phyloP scores from a whole-genome alignment of 2,329 filamentous ascomycete genomes.

The Cercospora sp. region DNA sequence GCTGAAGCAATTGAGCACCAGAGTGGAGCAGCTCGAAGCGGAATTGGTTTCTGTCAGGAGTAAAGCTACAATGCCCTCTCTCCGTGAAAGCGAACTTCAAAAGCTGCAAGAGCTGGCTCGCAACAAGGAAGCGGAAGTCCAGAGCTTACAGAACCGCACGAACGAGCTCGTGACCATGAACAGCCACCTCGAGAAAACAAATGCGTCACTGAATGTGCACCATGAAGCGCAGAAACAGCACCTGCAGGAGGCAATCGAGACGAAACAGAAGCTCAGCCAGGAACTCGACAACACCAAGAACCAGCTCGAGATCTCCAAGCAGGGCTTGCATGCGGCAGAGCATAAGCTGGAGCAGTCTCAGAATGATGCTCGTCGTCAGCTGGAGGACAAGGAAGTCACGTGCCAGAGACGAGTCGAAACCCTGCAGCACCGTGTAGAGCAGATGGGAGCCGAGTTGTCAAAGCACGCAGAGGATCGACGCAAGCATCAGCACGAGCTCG shows the following conservation, averaged over 20 bases:
- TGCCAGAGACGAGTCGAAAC: slow-evolving; percentile 6
- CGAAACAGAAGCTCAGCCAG: background rate
- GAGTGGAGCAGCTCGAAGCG: slow-evolving; percentile 10
- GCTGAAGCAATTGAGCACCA: slow-evolving; percentile 15
- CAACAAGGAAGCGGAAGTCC: background rate
- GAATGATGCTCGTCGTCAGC: background rate
- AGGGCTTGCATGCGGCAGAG: background rate
- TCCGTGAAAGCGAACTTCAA: background rate
- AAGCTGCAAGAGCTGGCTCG: background rate
- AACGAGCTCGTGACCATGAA: background rate
- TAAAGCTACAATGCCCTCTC: background rate
- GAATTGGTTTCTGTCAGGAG: slow-evolving; percentile 7
- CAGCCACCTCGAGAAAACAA: background rate
- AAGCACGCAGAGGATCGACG: background rate
- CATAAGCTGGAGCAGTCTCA: background rate
- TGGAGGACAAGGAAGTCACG: background rate
- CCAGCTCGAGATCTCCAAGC: background rate
- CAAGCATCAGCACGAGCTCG: background rate
- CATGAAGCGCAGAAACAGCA: slow-evolving; percentile 5
- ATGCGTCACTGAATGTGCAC: slow-evolving; percentile 1
- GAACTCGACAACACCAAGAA: background rate
- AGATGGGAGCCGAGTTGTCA: background rate
- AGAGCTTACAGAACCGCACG: background rate
- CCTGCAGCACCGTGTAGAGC: slow-evolving; percentile 1
- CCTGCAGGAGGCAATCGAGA: background rate